Evolutionary conservation across 2,329 filamentous ascomycete genomes (phyloP).

Genomic region (Daldinia eschscholtzii): DNA sequence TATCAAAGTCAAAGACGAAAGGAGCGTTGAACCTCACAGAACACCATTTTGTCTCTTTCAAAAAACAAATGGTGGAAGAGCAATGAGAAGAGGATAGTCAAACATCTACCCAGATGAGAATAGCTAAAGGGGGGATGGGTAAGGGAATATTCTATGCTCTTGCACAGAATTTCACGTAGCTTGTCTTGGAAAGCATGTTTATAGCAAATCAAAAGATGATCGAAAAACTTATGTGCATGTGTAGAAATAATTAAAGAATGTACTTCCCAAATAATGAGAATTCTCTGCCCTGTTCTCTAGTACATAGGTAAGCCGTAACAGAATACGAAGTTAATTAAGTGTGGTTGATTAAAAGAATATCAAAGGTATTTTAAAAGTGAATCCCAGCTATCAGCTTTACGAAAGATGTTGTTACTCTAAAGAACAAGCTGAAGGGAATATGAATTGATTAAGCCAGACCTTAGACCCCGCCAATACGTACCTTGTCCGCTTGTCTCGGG

Average conservation of each 20-base stretch:
- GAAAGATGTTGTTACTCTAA: slow-evolving; percentile 22
- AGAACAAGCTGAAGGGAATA: slow-evolving; percentile 9
- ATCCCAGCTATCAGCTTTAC: background rate
- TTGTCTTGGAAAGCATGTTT: slow-evolving; percentile 14
- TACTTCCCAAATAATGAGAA: background rate
- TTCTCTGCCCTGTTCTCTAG: background rate
- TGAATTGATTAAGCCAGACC: background rate
- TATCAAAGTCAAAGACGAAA: slow-evolving; percentile 41
- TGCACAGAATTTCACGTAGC: slow-evolving; percentile 35
- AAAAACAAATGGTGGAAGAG: slow-evolving; percentile 19
- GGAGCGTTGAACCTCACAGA: slow-evolving; percentile 18
- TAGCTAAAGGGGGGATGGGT: slow-evolving; percentile 12
- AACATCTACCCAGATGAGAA: slow-evolving; percentile 9
- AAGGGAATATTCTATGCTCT: slow-evolving; percentile 10
- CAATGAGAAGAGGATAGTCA: slow-evolving; percentile 22
- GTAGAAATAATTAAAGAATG: background rate
- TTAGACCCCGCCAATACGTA: slow-evolving; percentile 3
- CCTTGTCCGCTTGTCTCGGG: background rate
- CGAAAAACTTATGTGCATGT: slow-evolving; percentile 12
- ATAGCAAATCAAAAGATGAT: slow-evolving; percentile 20
- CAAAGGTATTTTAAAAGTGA: slow-evolving; percentile 4
- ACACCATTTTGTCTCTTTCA: slow-evolving; percentile 42
- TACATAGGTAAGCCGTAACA: background rate
- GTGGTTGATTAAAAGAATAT: background rate
- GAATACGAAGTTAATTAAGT: background rate